phyloP scores from a whole-genome alignment of 1,284 basidiomycete species.

The Fomitopsis schrenkii region DNA sequence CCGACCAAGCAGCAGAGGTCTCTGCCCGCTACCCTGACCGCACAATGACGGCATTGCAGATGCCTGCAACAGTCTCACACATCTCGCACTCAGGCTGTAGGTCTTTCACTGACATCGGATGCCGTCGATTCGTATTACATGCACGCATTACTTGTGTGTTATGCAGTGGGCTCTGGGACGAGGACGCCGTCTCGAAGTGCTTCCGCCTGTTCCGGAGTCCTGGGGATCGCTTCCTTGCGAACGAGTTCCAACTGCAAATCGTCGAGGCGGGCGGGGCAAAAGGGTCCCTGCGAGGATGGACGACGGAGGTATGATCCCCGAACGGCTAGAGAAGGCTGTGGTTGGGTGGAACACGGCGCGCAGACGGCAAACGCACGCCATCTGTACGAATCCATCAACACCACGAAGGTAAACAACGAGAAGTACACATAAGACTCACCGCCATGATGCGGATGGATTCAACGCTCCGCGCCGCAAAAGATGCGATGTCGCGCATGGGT shows the following conservation, averaged over 20 bases:
- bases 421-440: not conserved
- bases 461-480: constrained; percentile 37
- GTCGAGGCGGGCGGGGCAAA: constrained; percentile 35
- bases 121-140: too few species aligned
- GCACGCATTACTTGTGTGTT: too few species aligned
- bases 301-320: constrained; percentile 39
- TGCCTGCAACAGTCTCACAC: too few species aligned
- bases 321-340: constrained; percentile 36
- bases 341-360: constrained; percentile 32
- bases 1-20: too few species aligned
- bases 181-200: constrained; percentile 18
- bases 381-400: constrained; percentile 38
- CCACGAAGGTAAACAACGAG: not conserved
- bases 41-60: too few species aligned
- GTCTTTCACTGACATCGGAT: too few species aligned
- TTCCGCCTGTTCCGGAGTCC: constrained; percentile 40
- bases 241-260: constrained; percentile 37
- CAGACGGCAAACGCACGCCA: constrained; percentile 36
- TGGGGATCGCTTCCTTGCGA: constrained; percentile 42
- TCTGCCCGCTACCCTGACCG: too few species aligned
- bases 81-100: too few species aligned
- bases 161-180: too few species aligned
- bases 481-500: constrained; percentile 36
- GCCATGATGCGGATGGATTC: constrained; percentile 26
- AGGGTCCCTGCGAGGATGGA: constrained; percentile 42